These are phyloP conservation scores for Sarocladium brachiariae DNA, from an alignment of 2,329 filamentous ascomycete species.

Conservation along the genomic window DNA sequence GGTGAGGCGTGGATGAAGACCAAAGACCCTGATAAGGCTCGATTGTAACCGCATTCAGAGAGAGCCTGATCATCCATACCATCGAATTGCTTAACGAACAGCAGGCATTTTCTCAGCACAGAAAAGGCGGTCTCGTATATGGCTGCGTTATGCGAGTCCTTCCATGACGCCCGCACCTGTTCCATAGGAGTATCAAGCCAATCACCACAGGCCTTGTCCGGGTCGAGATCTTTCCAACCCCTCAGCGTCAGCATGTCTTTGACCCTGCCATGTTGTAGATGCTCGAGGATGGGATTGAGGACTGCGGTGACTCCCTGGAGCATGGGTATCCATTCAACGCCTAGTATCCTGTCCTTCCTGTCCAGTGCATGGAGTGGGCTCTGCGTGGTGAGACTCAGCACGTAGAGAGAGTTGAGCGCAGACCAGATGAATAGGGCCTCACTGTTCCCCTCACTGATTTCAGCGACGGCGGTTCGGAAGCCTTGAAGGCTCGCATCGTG, in stretches of 20 bases:
- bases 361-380: neutral
- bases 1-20: constrained; percentile 15
- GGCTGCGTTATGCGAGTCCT: constrained; percentile 1
- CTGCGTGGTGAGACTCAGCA: constrained; percentile 8
- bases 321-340: constrained; percentile 16
- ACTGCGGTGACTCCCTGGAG: constrained; percentile 15
- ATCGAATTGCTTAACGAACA: constrained; percentile 15
- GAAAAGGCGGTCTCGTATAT: constrained; percentile 13
- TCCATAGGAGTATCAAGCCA: neutral
- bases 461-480: constrained; percentile 7
- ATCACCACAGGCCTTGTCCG: neutral
- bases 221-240: constrained; percentile 16
- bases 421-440: constrained; percentile 12
- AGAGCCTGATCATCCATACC: constrained; percentile 9
- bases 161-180: constrained; percentile 8
- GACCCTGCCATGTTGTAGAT: constrained; percentile 11
- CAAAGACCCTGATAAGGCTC: constrained; percentile 13
- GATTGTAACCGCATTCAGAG: constrained; percentile 14
- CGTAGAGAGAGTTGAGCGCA: constrained; percentile 12
- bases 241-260: constrained; percentile 9
- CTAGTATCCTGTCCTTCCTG: constrained; percentile 12
- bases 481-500: constrained; percentile 11
- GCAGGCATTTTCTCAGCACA: constrained; percentile 12
- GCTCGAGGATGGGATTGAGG: constrained; percentile 10
- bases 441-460: constrained; percentile 9